Base-by-base conservation (phyloP, 164 flowering plant species). In the Buxus sempervirens region DNA sequence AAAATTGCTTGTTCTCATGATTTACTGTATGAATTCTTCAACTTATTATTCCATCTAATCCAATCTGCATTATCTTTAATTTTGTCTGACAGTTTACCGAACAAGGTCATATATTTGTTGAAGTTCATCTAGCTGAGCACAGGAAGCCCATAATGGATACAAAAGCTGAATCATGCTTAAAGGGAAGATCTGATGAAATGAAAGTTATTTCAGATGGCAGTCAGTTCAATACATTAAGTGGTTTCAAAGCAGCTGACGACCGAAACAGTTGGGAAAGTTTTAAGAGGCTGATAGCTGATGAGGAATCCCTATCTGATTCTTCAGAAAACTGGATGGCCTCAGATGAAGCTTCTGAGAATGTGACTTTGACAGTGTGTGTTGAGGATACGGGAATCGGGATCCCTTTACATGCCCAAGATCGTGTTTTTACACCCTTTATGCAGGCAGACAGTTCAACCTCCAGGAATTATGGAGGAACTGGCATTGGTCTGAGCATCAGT, bases 371-470 rank as follows among this genome's bases (percentile, higher is more conserved):
- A 81, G 84, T 93, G 9, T 80, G 75, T 68, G 94, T 93, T 62
- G 98, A 93, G 75, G 98, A 93, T 77, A 93, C 98, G 10, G 98
- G 98, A 51, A 88, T 85, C 58, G 98, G 98, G 48, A 93, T 93
- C 36, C 94, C 97, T 18, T 70, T 82, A 62, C 70, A 45, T 38
- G 92, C 92, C 6, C 98, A 90, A 68, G 87, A 84, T 15, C 84
- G 86, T 27, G 86, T 93, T 67, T 93, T 90, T 77, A 93, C 78
- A 51, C 97, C 98, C 28, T 93, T 93, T 74, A 85, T 93, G 97
- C 98, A 93, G 78, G 98, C 94, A 24, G 98, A 93, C 66, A 93
- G 97, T 75, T 91, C 98, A 23, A 90, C 97, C 48, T 93, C 98
- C 23, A 77, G 98, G 78, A 73, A 82, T 63, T 91, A 85, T 76